Conservation (phyloP, 768 basidiomycete species). For the Mycena capillaripes region DNA sequence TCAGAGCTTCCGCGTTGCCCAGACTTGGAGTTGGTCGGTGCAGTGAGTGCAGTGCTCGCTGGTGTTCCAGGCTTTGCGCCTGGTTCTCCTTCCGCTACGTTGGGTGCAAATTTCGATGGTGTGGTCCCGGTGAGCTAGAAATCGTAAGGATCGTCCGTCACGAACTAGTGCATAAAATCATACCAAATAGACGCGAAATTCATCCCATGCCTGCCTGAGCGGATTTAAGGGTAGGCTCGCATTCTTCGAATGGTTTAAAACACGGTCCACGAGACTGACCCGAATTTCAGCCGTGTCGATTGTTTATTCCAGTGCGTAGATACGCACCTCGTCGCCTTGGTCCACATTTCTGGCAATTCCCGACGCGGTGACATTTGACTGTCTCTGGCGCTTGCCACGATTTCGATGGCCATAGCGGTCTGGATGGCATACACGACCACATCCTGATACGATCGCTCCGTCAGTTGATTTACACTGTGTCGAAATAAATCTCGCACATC, state of each 20-base stretch:
- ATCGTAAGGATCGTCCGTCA: background rate
- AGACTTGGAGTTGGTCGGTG: background rate
- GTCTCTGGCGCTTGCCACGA: background rate
- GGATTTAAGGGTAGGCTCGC: background rate
- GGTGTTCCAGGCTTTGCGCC: background rate
- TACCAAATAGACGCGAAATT: background rate
- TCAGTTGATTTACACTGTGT: background rate
- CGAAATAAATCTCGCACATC: background rate
- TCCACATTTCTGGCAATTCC: background rate
- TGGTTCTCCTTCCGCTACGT: background rate
- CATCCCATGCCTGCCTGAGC: background rate
- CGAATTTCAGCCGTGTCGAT: background rate
- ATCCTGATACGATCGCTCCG: background rate
- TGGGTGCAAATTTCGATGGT: background rate
- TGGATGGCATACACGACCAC: background rate
- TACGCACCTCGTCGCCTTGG: background rate
- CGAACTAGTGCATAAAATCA: background rate
- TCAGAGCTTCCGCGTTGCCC: background rate
- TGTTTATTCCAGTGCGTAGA: too few species aligned
- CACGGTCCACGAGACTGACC: background rate
- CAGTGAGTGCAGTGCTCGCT: background rate
- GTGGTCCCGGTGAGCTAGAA: background rate
- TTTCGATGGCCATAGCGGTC: constrained; percentile 1
- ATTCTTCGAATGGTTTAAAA: background rate
- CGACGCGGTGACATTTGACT: background rate